Evolutionary conservation across 1,139 yeast species (phyloP), one percentile per base, ranked within the genome.

Genomic region (Starmera stellimalicola): DNA sequence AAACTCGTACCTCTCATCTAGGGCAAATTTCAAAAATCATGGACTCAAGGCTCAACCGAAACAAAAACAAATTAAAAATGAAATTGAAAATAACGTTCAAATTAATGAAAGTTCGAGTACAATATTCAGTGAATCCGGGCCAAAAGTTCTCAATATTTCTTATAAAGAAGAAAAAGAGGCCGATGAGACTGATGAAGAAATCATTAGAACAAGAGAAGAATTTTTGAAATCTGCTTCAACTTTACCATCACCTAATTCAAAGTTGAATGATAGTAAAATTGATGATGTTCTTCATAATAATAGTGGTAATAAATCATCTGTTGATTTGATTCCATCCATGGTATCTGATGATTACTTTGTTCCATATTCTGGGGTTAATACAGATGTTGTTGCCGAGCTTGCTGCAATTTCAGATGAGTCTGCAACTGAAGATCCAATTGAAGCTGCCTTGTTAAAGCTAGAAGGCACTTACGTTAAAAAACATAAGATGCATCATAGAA

Each of bases 401-500:
- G 88, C 91, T 1, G 79, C 80, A 3, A 77, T 85, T 31, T 88
- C 95, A 0, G 95, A 85, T 51, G 88, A 79, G 38, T 63, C 78
- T 1, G 62, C 70, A 30, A 73, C 68, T 26, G 77, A 72, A 19
- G 77, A 77, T 52, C 95, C 95, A 0, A 64, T 87, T n/a, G 71
- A 68, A 36, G 73, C 75, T 35, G 91, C 96, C 0, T 62, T 87
- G 40, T 65, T 67, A 52, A 84, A 82, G 53, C 61, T 87, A 20
- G 94, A 83, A 55, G 96, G 95, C 1, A 73, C 67, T 27, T 68
- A 59, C 31, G 37, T 41, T 23, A 46, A 36, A 29, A 17, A 18
- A 42, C 29, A 36, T 33, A 25, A 31, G 15, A 29, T 12, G 15
- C n/a, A 12, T 19, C 14, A 11, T 7, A 12, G 16, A 7, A 6